Percentiles rank a stretch among this genome's conserved stretches.
phyloP scores from a whole-genome alignment of 495 filamentous ascomycete genomes.

The Xylona heveae region DNA sequence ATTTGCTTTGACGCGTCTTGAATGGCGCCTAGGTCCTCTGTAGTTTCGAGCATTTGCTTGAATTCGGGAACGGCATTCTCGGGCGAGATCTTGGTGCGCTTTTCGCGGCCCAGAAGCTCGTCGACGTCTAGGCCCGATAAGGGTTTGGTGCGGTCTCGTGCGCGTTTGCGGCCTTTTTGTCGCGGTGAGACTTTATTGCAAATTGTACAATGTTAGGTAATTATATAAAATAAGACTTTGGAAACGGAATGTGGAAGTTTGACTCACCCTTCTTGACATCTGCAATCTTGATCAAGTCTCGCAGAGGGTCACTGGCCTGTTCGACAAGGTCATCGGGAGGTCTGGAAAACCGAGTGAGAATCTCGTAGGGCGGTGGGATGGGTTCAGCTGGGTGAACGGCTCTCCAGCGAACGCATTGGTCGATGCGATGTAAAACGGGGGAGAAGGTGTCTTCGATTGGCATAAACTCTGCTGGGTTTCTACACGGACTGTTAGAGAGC shows the following conservation, averaged over 20 bases:
- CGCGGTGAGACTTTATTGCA: conserved; percentile 40
- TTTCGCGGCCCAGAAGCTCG: conserved; percentile 41
- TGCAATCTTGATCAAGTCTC: conserved; percentile 41
- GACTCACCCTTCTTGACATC: conserved; percentile 67
- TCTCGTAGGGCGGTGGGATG: conserved; percentile 40
- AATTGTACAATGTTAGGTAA: background rate
- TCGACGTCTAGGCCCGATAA: conserved; percentile 83
- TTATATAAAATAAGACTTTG: background rate
- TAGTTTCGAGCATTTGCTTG: conserved; percentile 50
- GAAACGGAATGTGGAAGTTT: background rate
- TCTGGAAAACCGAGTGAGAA: conserved; percentile 51
- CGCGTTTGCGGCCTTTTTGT: conserved; percentile 47
- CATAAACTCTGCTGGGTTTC: conserved; percentile 48
- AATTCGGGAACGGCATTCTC: conserved; percentile 83
- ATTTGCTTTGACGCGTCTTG: conserved; percentile 57
- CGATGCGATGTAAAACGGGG: conserved; percentile 79
- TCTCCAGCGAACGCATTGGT: conserved; percentile 62
- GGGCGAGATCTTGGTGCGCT: conserved; percentile 41
- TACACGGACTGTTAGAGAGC: conserved; percentile 18
- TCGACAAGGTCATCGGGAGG: conserved; percentile 45
- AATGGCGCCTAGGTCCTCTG: conserved; percentile 38
- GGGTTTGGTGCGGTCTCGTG: conserved; percentile 52
- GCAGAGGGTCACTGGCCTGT: conserved; percentile 29
- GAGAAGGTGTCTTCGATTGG: conserved; percentile 69
- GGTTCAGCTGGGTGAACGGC: conserved; percentile 53